Base-by-base conservation (phyloP, 306 rosid species). In the Lathyrus sativus region DNA sequence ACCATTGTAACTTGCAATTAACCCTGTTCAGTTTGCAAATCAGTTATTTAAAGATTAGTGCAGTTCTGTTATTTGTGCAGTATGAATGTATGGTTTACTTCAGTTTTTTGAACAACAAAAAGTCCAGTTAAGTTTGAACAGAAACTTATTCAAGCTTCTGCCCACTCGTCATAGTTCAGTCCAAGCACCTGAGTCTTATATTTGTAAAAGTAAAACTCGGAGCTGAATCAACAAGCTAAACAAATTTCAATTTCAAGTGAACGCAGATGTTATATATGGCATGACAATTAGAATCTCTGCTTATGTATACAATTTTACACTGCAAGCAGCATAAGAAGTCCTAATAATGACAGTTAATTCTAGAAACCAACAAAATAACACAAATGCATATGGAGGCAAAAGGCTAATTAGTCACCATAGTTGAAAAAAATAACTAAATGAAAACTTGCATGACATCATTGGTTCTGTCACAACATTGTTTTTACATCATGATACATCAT, bases 201-300 rank as follows among this genome's bases (percentile, higher is more conserved):
- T 8, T 9, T 7, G 68, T 46, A 35, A 39, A 60, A 58, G 29
- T 17, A 46, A 65, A 65, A 14, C 58, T 11, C 9, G 61, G 48
- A 33, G 22, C 48, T 15, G 6, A 67, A 49, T 35, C 61, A 67
- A 49, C 17, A 43, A 44, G 70, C 56, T 26, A 26, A 65, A 44
- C 22, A 50, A 50, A 11, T 33, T 46, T 31, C 18, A 48, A 6
- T 9, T 49, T 49, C 26, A 48, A 48, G 41, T 65, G 70, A 29
- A 24, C 3, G 3, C 24, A 4, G 12, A 35, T 31, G 31, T 49
- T 12, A 57, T 15, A 67, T 67, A 49, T 49, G 46, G 18, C 17
- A 35, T 33, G 72, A 49, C 61, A 33, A 44, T 35, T 37, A 37
- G n/a, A 35, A 35, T 67, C 13, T 67, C 51, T 28, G 26, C 19